Conservation (phyloP, 345 rosid genomes). For the Bruguiera sexangula region DNA sequence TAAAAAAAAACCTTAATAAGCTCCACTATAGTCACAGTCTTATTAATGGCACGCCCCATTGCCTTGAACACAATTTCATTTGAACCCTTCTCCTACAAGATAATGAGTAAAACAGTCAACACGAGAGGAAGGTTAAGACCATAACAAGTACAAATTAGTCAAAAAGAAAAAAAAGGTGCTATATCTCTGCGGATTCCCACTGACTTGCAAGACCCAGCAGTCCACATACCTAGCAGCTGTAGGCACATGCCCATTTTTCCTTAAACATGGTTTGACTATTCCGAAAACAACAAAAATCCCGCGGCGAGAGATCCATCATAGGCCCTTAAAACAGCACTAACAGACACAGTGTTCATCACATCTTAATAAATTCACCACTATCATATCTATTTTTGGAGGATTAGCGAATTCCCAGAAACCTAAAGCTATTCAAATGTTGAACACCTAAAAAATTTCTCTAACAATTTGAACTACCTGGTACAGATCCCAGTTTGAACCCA, state of each 20-base stretch:
- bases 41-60: conserved; percentile 97
- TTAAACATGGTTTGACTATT: no score
- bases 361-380: not conserved
- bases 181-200: no score
- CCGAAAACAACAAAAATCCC: no score
- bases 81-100: conserved; percentile 65
- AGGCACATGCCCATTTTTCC: no score
- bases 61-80: conserved; percentile 86
- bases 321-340: not conserved
- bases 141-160: not conserved
- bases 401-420: not conserved
- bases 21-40: conserved; percentile 91
- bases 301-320: no score
- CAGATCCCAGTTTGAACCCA: conserved; percentile 3
- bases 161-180: not conserved
- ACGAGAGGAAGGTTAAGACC: not conserved
- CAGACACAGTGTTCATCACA: not conserved
- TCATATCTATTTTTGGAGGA: not conserved
- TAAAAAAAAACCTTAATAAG: conserved; percentile 58
- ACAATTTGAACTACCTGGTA: not conserved
- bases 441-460: not conserved
- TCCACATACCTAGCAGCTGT: no score
- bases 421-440: not conserved
- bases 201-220: no score
- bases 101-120: not conserved